These are phyloP conservation scores for Aspergillus oerlinghausenensis DNA, from an alignment of 2,329 filamentous ascomycete genomes.

Conservation along the genomic window DNA sequence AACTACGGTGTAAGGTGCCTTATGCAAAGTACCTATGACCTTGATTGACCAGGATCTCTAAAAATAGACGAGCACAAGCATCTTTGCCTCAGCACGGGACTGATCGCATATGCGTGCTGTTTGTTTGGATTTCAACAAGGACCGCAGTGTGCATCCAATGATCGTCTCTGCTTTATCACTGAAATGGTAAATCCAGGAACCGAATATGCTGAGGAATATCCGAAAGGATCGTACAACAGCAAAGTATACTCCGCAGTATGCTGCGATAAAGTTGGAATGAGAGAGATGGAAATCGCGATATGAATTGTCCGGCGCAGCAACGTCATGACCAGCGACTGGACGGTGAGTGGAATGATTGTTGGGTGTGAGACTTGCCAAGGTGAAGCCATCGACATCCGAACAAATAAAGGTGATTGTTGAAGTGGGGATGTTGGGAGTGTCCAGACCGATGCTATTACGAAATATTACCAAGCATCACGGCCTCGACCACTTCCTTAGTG, in stretches of 20 bases:
- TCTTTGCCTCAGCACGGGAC: background rate
- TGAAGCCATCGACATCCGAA: background rate
- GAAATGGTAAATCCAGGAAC: background rate
- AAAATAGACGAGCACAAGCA: background rate
- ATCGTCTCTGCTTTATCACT: background rate
- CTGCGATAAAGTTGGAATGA: background rate
- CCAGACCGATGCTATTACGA: constrained; percentile 1
- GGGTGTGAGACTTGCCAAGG: background rate
- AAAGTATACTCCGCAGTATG: background rate
- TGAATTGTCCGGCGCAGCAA: background rate
- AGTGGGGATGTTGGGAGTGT: background rate
- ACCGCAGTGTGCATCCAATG: background rate
- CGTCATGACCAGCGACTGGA: background rate
- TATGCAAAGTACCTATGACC: background rate
- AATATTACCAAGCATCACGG: constrained; percentile 10
- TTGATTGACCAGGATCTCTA: background rate
- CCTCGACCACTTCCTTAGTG: background rate
- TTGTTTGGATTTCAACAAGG: background rate
- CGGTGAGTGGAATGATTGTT: background rate
- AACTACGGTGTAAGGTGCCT: background rate
- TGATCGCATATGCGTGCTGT: background rate
- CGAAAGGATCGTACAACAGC: background rate
- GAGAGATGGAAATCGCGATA: background rate
- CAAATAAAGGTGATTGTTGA: background rate
- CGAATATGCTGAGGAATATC: background rate